Percentiles rank a stretch among this genome's conserved stretches.
phyloP scores from a whole-genome alignment of 805 yeast genomes.

The Candida corydali region DNA sequence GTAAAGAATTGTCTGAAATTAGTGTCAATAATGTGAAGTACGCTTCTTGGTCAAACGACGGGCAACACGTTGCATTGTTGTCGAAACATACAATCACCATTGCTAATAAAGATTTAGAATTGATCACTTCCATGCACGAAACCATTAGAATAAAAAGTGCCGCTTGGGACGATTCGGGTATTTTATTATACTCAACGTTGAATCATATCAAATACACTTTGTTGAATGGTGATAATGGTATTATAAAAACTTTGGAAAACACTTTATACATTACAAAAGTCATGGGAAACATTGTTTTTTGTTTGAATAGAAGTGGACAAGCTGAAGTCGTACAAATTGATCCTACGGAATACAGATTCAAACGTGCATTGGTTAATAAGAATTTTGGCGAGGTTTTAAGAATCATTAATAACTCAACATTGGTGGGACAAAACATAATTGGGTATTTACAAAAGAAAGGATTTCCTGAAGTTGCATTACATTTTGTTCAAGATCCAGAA shows the following conservation, averaged over 20 bases:
- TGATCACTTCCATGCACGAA: conserved; percentile 84
- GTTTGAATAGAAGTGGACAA: conserved; percentile 81
- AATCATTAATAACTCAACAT: conserved; percentile 79
- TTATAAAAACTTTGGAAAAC: conserved; percentile 85
- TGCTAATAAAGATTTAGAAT: conserved; percentile 73
- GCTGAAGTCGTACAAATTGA: conserved; percentile 78
- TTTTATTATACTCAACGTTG: conserved; percentile 86
- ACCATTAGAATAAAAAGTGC: conserved; percentile 96
- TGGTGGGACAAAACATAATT: conserved; percentile 96
- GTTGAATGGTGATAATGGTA: conserved; percentile 92
- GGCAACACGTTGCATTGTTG: conserved; percentile 80
- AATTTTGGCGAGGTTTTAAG: conserved; percentile 90
- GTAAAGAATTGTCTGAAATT: conserved; percentile 66
- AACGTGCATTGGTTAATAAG: conserved; percentile 83
- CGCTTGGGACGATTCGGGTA: conserved; percentile 94
- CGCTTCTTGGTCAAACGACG: conserved; percentile 84
- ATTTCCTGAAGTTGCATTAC: conserved; percentile 94
- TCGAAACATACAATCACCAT: conserved; percentile 91
- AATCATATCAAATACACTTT: conserved; percentile 93
- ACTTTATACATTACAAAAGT: conserved; percentile 80
- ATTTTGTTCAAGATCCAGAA: conserved; percentile 94
- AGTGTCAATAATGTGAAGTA: conserved; percentile 79
- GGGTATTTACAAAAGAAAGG: conserved; percentile 93
- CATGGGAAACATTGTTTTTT: conserved; percentile 65
- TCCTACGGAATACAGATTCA: conserved; percentile 96